phyloP scores from a whole-genome alignment of 208 protist genomes.

The Leptomonas seymouri region DNA sequence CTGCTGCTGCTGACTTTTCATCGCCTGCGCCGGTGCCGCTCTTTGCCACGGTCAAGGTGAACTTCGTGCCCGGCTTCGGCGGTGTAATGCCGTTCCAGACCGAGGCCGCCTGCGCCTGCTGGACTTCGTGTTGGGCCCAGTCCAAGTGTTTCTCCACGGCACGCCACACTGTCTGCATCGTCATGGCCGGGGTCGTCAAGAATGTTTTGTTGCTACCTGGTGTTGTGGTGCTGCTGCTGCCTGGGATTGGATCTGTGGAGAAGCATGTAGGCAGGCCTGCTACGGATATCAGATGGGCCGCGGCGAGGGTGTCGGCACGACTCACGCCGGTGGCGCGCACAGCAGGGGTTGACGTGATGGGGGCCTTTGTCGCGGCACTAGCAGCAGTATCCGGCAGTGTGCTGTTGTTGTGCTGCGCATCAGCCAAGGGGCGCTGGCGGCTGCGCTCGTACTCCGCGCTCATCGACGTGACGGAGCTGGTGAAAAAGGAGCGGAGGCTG shows the following conservation, averaged over 20 bases:
- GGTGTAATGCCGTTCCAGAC: constrained; percentile 23
- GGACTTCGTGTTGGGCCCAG: constrained; percentile 30
- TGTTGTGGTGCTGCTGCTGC: not conserved
- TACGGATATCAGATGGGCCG: constrained; percentile 44
- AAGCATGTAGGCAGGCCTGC: constrained; percentile 45
- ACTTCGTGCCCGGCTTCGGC: constrained; percentile 20
- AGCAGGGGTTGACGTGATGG: constrained; percentile 17
- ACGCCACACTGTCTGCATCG: constrained; percentile 53
- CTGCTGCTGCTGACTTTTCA: not conserved
- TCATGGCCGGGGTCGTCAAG: constrained; percentile 54
- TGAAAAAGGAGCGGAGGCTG: constrained; percentile 23
- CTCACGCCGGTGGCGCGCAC: constrained; percentile 14
- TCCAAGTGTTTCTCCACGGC: constrained; percentile 44
- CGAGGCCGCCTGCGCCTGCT: constrained; percentile 21
- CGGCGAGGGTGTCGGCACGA: constrained; percentile 6
- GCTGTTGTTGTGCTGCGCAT: not conserved
- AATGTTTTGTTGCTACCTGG: constrained; percentile 27
- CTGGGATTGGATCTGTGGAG: constrained; percentile 12
- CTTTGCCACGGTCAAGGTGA: constrained; percentile 19
- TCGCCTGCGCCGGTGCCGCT: not conserved
- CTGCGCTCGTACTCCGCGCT: constrained; percentile 29
- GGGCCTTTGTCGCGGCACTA: not conserved
- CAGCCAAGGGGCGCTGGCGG: constrained; percentile 1
- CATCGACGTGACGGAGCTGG: constrained; percentile 30
- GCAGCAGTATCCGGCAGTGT: too few relatives aligned